These are phyloP conservation scores for Lablab purpureus DNA, from an alignment of 306 rosid genomes.

Conservation along the genomic window DNA sequence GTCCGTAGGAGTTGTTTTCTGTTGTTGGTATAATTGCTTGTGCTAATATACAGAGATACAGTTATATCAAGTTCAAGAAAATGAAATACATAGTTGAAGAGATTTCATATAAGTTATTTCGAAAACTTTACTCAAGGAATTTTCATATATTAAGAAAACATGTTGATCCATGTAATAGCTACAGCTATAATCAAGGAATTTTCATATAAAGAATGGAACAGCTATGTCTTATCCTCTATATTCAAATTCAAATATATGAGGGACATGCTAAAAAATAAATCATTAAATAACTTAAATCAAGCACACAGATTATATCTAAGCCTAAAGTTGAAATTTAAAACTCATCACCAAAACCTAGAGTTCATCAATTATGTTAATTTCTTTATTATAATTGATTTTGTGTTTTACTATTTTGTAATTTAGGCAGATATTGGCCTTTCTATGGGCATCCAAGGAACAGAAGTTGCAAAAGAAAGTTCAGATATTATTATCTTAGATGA, in stretches of 20 bases:
- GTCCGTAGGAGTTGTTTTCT: not conserved
- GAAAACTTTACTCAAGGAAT: not conserved
- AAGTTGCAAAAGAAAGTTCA: no score
- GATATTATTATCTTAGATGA: no score
- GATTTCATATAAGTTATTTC: not conserved
- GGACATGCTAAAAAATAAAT: constrained; percentile 18
- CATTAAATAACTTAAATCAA: constrained; percentile 11
- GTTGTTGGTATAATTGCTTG: not conserved
- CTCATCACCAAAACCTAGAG: not conserved
- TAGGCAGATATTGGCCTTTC: constrained; percentile 99
- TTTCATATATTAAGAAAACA: not conserved
- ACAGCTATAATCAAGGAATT: not conserved
- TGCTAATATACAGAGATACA: not conserved
- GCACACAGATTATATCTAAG: constrained; percentile 26
- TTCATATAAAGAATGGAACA: not conserved
- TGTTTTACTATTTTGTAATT: constrained; percentile 58
- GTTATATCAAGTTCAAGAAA: not conserved
- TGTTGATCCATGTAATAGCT: not conserved
- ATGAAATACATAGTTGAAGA: not conserved
- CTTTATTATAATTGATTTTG: constrained; percentile 46
- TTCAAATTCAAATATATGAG: not conserved
- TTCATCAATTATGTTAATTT: constrained; percentile 1
- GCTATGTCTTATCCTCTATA: not conserved
- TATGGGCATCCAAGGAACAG: constrained; percentile 98
- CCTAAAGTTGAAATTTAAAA: not conserved